A percentile compares a stretch with the other conserved stretches of the same genome.
Conservation (phyloP, 768 basidiomycete genomes). For the Cytidiella melzeri region DNA sequence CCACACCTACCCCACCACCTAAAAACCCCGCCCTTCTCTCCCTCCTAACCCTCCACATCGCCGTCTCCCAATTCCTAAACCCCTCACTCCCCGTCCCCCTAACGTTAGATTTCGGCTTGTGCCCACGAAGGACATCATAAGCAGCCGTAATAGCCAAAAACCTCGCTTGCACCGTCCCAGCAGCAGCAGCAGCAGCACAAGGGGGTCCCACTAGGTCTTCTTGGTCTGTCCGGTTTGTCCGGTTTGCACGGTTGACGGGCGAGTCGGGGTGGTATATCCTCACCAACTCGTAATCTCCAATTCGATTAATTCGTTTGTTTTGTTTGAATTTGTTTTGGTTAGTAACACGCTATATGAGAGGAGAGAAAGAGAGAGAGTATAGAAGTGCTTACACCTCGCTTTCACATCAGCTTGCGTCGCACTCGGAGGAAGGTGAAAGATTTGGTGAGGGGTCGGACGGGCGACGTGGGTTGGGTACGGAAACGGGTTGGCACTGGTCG, state of each 20-base stretch:
- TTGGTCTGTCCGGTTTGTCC: too few species aligned
- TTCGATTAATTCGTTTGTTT: not conserved
- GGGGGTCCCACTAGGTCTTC: too few species aligned
- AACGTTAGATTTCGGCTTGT: too few species aligned
- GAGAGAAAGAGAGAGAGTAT: conserved; percentile 16
- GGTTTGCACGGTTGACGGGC: conserved; percentile 32
- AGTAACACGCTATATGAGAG: too few species aligned
- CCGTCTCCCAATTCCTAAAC: conserved; percentile 21
- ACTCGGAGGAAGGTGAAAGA: conserved; percentile 32
- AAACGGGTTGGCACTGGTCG: conserved; percentile 25
- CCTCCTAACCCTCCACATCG: conserved; percentile 38
- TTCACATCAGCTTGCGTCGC: conserved; percentile 32
- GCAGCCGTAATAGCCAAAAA: conserved; percentile 67
- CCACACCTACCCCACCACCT: too few species aligned
- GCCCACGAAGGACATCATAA: conserved; percentile 55
- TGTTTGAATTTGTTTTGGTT: too few species aligned
- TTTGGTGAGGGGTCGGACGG: conserved; percentile 33
- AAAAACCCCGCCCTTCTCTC: conserved; percentile 31
- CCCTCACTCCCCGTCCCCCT: too few species aligned
- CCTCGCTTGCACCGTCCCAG: conserved; percentile 51
- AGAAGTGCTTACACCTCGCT: conserved; percentile 28
- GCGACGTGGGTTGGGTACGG: conserved; percentile 28
- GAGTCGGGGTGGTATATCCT: conserved; percentile 77
- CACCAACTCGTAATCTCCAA: conserved; percentile 71
- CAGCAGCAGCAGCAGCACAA: too few species aligned